Base-by-base conservation (phyloP, 192 early-diverging fungal genomes). In the Entomortierella lignicola region DNA sequence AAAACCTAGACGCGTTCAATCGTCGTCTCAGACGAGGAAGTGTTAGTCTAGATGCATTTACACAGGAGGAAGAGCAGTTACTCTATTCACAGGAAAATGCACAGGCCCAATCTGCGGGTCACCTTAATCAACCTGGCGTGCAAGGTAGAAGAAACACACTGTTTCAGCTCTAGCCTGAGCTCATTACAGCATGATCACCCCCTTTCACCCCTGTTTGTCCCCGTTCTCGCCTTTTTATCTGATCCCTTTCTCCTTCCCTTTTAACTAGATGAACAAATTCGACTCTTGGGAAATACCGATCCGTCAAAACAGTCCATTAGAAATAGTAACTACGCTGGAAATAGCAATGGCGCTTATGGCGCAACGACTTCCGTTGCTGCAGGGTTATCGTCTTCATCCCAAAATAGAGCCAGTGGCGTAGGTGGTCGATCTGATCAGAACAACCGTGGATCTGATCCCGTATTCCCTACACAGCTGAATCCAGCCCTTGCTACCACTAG, bases 1-100 rank as follows among this genome's bases (percentile, higher is more conserved):
- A 79, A 29, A 70, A 70, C 53, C 63, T 79, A 32, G 75, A 79
- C 63, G 75, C 66, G 50, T 79, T 79, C 57, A 79, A 79, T 26
- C 31, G 63, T 5, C 75, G 75, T 47, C 55, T 79, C 29, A 67
- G 75, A 18, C 60, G 75, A 15, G 75, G 75, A 17, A 79, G 75
- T 51, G 42, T 79, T 15, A 79, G 62, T 53, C 39, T 60, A 37
- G 75, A 79, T 37, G 56, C 62, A 41, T 31, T 39, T 21, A 58
- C 68, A 4, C 75, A 69, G 56, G 75, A 70, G n/a, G 73, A 66
- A 26, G 64, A 69, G 27, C 21, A 59, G 31, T 57, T 31, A 37
- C 31, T 66, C 31, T 39, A 10, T 4, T 51, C 58, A 11, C 53
- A 70, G 39, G 53, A 48, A 12, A 37, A 17, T n/a, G 50, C 60